phyloP scores from a whole-genome alignment of 345 rosid genomes.

The Cardiospermum halicacabum region DNA sequence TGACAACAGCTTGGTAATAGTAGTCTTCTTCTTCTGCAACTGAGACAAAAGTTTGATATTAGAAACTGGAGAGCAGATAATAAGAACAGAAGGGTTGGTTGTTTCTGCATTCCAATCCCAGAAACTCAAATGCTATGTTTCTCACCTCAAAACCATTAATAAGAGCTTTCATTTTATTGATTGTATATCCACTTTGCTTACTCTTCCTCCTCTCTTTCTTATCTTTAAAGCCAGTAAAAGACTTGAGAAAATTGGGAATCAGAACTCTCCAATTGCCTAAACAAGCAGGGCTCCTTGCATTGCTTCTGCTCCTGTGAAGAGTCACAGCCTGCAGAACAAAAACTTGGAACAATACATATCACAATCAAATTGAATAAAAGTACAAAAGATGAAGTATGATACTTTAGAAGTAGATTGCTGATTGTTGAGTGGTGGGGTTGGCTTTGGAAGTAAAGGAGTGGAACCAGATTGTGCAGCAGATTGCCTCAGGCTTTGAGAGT shows the following conservation, averaged over 20 bases:
- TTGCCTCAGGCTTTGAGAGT: constrained; percentile 30
- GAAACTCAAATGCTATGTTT: background rate
- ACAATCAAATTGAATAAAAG: background rate
- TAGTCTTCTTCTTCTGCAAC: constrained; percentile 27
- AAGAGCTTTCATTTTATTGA: constrained; percentile 20
- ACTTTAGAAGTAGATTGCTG: constrained; percentile 21
- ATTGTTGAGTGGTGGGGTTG: constrained; percentile 16
- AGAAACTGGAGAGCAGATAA: background rate
- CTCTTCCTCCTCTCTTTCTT: constrained; percentile 24
- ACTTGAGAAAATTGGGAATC: constrained; percentile 26
- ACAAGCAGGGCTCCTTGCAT: constrained; percentile 26
- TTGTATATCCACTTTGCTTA: constrained; percentile 15
- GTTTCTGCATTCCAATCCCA: background rate
- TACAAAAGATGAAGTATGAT: background rate
- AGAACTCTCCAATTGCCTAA: constrained; percentile 25
- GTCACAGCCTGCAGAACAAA: constrained; percentile 22
- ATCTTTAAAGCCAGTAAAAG: constrained; percentile 20
- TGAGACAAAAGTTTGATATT: constrained; percentile 19
- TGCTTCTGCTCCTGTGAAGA: constrained; percentile 15
- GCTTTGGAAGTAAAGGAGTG: constrained; percentile 16
- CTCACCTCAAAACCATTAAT: constrained; percentile 33
- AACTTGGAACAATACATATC: background rate
- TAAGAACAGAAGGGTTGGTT: background rate
- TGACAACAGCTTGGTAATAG: constrained; percentile 18
- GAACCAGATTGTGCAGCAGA: constrained; percentile 24